These are phyloP conservation scores for Endothia cerciana DNA, from an alignment of 2,329 filamentous ascomycete genomes.

Conservation along the genomic window DNA sequence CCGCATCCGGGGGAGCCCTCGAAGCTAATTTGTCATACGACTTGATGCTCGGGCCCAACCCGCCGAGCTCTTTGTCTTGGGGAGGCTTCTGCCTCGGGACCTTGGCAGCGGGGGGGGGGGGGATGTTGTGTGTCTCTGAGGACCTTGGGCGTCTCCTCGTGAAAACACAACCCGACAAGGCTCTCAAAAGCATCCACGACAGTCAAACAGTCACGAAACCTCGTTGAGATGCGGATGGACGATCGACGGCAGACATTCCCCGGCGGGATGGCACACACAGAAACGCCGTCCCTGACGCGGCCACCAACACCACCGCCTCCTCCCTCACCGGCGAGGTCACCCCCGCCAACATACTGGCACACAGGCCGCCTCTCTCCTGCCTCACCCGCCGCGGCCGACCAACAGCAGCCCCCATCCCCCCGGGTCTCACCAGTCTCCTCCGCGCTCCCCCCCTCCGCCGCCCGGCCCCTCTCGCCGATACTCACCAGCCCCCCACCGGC, in stretches of 20 bases:
- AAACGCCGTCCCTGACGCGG: background rate
- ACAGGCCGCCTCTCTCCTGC: background rate
- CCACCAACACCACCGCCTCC: constrained; percentile 10
- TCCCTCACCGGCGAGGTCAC: background rate
- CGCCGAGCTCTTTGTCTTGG: too few species aligned
- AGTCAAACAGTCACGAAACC: background rate
- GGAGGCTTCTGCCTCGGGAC: background rate
- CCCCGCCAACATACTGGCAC: background rate
- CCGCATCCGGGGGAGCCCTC: too few species aligned
- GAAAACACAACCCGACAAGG: background rate
- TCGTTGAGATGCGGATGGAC: background rate
- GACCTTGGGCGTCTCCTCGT: background rate
- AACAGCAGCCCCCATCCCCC: background rate
- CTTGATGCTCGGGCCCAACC: too few species aligned
- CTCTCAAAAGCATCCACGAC: background rate
- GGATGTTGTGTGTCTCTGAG: too few species aligned
- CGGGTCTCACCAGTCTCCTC: background rate
- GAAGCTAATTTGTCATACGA: too few species aligned
- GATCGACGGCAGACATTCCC: background rate
- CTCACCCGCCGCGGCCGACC: background rate
- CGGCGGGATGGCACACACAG: background rate
- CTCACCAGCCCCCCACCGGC: background rate
- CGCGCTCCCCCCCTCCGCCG: background rate
- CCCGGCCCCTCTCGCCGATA: background rate
- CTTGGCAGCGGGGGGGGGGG: too few species aligned